Base-by-base conservation (phyloP, 139 green algal species). In the Gonium pectorale region DNA sequence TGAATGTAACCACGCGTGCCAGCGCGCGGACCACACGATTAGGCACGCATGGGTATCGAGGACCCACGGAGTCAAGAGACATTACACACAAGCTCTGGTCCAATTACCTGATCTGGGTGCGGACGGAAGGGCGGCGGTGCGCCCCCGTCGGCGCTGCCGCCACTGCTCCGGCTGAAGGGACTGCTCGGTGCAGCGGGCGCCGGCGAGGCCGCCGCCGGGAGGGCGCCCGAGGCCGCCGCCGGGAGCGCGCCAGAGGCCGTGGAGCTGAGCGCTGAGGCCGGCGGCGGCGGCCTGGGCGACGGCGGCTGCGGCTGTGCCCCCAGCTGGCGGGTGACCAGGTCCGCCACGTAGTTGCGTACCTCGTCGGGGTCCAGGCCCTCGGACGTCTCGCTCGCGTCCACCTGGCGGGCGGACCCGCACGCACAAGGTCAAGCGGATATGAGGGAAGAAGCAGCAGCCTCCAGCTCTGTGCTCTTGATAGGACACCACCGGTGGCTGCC, bases 291-390 rank as follows among this genome's bases (percentile, higher is more conserved):
- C 8, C 31, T 1, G 15, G 43, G 24, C 35, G 9, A 2, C 41
- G 2, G 43, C n/a, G 44, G 11, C 46, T 38, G 17, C 46, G 51
- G 43, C 38, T 9, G 46, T 35, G 38, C 80, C 22, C 66, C 68
- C 79, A 94, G 88, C 82, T 94, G 91, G 19, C 67, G 66, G 5
- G 89, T 94, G 46, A 92, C 87, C 56, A 93, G 73, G 15, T 92
- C 85, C 1, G 89, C 91, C 46, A 94, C 91, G 44, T 94, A 93
- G 43, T 77, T 56, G 24, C 83, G 87, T 6, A 91, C 94, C 77
- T 91, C 89, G 26, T 96, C 90, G 5, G 78, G 70, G 17, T 90
- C 88, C 63, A 95, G 69, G 0, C 92, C 94, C 77, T 94, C 89
- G 15, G 41, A 81, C 60, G 49, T 82, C 79, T 92, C 84, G 41